Base-by-base conservation (phyloP, 2,329 filamentous ascomycete genomes). In the Hymenoscyphus linearis region DNA sequence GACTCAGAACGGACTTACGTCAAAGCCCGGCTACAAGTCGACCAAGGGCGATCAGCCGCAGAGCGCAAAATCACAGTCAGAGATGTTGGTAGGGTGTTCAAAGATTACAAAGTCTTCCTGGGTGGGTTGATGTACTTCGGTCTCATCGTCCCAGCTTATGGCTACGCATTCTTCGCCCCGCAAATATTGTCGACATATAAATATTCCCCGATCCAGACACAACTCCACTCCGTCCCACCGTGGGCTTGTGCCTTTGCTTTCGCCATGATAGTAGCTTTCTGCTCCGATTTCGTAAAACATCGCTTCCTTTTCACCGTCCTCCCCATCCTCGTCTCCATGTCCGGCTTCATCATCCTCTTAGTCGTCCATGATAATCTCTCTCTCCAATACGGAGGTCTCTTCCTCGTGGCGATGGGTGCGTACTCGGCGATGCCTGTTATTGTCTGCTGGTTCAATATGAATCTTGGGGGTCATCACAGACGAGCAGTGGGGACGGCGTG, bases 401-500 rank as follows among this genome's bases (percentile, higher is more conserved):
- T 96, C 78, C 78, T 97, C 35, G 85, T 96, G 56, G 88, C 90
- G 1, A 86, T 86, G 77, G 91, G 91, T 56, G 82, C 84, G 0
- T 97, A 96, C 75, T 86, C 85, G 0, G 90, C 92, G n/a, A 93
- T 96, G 88, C 92, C 93, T 0, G 86, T 96, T 34, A 85, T 92
- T 52, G 83, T 92, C 7, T 92, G 88, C 73, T 93, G 89, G 89
- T 92, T 88, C 74, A 88, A 87, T 68, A 91, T 91, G 84, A 93
- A 92, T 68, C 77, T 91, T 1, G 85, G 85, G 2, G 89, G 88
- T 0, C 89, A 92, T 71, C 86, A 86, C 61, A 82, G 88, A 2
- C 80, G 89, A 52, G 81, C 85, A 9, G 83, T 92, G 16, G 89
- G 89, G 13, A 84, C 84, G 9, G 89, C 87, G 0, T 92, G 87